Evolutionary conservation across 2,329 filamentous ascomycete genomes (phyloP), one percentile per base, ranked within the genome.

Genomic region (Diaporthe capsici): DNA sequence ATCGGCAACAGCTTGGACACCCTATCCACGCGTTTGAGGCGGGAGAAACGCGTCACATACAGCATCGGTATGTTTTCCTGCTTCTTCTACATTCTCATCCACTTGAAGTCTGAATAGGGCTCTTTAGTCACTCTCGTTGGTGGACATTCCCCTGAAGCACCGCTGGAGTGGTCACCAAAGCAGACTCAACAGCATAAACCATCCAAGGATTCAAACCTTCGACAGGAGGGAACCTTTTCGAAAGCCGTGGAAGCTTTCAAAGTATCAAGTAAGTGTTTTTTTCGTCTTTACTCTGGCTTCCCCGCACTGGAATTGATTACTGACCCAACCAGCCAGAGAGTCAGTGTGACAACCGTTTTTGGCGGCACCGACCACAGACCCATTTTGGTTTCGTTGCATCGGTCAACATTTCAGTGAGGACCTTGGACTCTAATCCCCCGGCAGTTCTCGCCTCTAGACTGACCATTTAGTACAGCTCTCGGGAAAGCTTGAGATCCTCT

Each of bases 401-500:
- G 13, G 8, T 7, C 3, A 12, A 22, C 3, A 7, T 1, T 37
- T n/a, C 34, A 28, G 31, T 13, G 28, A n/a, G 8, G 31, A 13
- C 9, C 25, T 39, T 28, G 13, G 4, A 25, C 2, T 7, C 20
- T 2, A 25, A 22, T 1, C 20, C 4, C 25, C 6, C 7, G 7
- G 22, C 0, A 5, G 5, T 2, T 9, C 20, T 51, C 28, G 17
- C 47, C n/a, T 3, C 7, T 7, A 22, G 12, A 20, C 22, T 53
- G 31, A 25, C 47, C 1, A 28, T 37, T 68, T 12, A 7, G 4
- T 12, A 13, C 22, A n/a, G 65, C 5, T 37, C 1, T 6, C 0
- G 1, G 5, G 5, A 3, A 49, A 4, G 22, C 5, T 37, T 22
- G 13, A 28, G 0, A 1, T 13, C 3, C 4, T 9, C 12, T 9